phyloP scores from a whole-genome alignment of 441 rosid genomes.

The Codiaeum variegatum region DNA sequence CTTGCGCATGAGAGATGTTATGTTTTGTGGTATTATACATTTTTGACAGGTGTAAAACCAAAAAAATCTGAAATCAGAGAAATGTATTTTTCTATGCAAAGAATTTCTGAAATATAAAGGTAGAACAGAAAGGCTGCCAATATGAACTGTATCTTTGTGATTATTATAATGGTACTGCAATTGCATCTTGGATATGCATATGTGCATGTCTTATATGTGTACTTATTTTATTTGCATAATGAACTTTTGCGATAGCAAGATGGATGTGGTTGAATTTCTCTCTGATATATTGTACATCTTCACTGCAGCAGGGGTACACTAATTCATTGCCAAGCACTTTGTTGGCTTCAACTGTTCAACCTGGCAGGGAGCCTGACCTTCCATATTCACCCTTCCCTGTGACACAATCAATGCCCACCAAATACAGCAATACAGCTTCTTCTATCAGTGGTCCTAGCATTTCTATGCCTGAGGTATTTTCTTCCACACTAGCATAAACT shows the following conservation, averaged over 20 bases:
- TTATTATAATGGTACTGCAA: neutral
- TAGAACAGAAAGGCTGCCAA: neutral
- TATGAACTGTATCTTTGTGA: neutral
- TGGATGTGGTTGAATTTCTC: slow-evolving; percentile 20
- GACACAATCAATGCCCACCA: slow-evolving; percentile 63
- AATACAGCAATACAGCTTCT: slow-evolving; percentile 59
- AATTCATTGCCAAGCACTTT: slow-evolving; percentile 68
- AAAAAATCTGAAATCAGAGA: neutral
- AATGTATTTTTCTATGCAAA: neutral
- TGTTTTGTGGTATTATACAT: neutral
- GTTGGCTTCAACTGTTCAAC: slow-evolving; percentile 65
- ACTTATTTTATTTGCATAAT: neutral
- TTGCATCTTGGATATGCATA: neutral
- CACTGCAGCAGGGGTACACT: slow-evolving; percentile 56
- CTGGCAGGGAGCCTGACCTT: slow-evolving; percentile 74
- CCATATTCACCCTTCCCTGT: slow-evolving; percentile 78
- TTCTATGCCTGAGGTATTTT: slow-evolving; percentile 80
- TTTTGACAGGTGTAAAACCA: neutral
- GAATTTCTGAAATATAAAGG: neutral
- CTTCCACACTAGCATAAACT: slow-evolving; percentile 5
- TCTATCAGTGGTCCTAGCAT: slow-evolving; percentile 66
- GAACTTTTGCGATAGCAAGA: neutral
- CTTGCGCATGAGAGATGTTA: neutral
- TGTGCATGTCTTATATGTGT: neutral
- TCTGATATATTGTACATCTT: slow-evolving; percentile 10